phyloP scores from a whole-genome alignment of 176 grass and related monocot genomes.

The Aegilops longissima region DNA sequence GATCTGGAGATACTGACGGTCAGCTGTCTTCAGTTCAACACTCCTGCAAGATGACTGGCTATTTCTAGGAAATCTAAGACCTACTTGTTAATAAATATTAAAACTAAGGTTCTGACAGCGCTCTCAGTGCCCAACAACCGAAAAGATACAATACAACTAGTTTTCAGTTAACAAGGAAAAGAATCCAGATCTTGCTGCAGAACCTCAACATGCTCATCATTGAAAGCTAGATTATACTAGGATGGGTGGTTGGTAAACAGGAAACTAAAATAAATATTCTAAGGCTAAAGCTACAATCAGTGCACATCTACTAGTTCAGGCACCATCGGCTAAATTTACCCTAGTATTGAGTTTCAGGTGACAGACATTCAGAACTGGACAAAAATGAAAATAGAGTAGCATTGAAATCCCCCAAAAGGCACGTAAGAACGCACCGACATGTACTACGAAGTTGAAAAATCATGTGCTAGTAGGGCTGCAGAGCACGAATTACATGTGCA shows the following conservation, averaged over 20 bases:
- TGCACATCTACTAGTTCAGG: background rate
- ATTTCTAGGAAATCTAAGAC: conserved; percentile 42
- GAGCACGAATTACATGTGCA: background rate
- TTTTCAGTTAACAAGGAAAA: conserved; percentile 49
- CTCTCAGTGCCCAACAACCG: conserved; percentile 32
- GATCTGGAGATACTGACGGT: conserved; percentile 48
- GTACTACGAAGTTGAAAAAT: background rate
- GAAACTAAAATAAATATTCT: conserved; percentile 37
- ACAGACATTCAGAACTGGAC: background rate
- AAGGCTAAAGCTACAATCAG: conserved; percentile 30
- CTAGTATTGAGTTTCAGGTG: background rate
- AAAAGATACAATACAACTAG: conserved; percentile 31
- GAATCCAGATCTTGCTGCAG: conserved; percentile 54
- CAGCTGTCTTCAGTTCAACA: conserved; percentile 37
- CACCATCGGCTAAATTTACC: conserved; percentile 14
- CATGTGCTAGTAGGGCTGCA: background rate
- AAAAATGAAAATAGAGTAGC: background rate
- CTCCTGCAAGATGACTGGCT: conserved; percentile 23
- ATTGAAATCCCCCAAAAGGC: background rate
- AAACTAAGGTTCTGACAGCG: conserved; percentile 41
- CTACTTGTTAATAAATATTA: conserved; percentile 40
- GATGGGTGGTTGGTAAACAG: conserved; percentile 22
- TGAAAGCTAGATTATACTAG: conserved; percentile 57
- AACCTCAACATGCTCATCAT: conserved; percentile 55
- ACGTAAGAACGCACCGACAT: background rate